Conservation (phyloP, 345 rosid species). For the Aethionema arabicum region DNA sequence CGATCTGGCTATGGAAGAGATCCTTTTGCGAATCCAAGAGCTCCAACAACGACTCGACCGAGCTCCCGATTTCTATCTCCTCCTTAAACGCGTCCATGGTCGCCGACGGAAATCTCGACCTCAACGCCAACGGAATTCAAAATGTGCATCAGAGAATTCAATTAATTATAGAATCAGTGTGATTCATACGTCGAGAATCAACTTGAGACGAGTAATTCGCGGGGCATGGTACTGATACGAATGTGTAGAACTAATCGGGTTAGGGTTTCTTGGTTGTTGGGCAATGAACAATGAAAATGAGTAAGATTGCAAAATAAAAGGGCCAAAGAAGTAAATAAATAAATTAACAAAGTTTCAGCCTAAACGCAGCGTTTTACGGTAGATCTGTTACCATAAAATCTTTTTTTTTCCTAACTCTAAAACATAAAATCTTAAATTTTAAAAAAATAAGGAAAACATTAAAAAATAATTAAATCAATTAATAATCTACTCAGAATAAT, state of each 20-base stretch:
- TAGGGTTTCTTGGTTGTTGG: constrained; percentile 46
- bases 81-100: constrained; percentile 54
- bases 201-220: constrained; percentile 11
- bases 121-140: constrained; percentile 30
- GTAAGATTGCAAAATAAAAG: constrained; percentile 27
- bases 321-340: constrained; percentile 28
- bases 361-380: constrained; percentile 10
- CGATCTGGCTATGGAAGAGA: constrained; percentile 83
- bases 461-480: constrained; percentile 1
- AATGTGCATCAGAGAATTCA: constrained; percentile 37
- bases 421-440: constrained; percentile 1
- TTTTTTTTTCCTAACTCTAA: not conserved
- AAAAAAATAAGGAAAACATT: not conserved
- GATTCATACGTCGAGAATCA: constrained; percentile 17
- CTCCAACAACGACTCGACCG: constrained; percentile 62
- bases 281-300: not conserved
- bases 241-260: constrained; percentile 4
- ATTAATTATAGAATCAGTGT: constrained; percentile 24
- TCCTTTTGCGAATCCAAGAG: constrained; percentile 65
- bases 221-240: constrained; percentile 19
- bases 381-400: too few relatives aligned
- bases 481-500: constrained; percentile 16
- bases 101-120: constrained; percentile 36
- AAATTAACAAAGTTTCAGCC: not conserved
- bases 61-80: constrained; percentile 60